Evolutionary conservation across 2,329 filamentous ascomycete genomes (phyloP).

Genomic region (Penicillium janthinellum): DNA sequence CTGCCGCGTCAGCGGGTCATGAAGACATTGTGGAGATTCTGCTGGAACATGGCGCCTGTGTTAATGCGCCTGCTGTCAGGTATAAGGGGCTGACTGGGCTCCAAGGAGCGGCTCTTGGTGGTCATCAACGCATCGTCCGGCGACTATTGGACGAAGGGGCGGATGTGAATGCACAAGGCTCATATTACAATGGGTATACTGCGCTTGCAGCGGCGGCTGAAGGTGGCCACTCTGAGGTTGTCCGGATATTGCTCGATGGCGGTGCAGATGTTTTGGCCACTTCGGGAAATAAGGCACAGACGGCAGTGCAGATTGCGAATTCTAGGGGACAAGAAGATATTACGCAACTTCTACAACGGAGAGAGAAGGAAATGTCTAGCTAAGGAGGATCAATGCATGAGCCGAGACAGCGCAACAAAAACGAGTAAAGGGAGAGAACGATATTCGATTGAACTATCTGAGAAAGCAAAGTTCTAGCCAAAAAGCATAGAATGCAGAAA

Average conservation of each 20-base stretch:
- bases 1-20: slow-evolving; percentile 1
- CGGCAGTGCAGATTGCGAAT: not conserved
- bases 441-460: too few relatives aligned
- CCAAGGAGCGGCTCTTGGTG: not conserved
- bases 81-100: slow-evolving; percentile 1
- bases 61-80: slow-evolving; percentile 1
- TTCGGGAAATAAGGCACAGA: not conserved
- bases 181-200: slow-evolving; percentile 4
- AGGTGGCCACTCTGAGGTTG: slow-evolving; percentile 1
- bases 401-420: too few relatives aligned
- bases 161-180: slow-evolving; percentile 1
- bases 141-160: not conserved
- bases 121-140: not conserved
- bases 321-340: not conserved
- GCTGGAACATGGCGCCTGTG: not conserved
- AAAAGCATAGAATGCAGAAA: too few relatives aligned
- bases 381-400: too few relatives aligned
- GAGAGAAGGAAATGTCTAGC: not conserved
- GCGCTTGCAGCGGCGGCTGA: slow-evolving; percentile 4
- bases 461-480: too few relatives aligned
- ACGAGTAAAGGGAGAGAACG: too few relatives aligned
- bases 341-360: not conserved
- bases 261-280: not conserved
- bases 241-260: not conserved
- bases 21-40: not conserved